A percentile compares a stretch with the other conserved stretches of the same genome.
phyloP scores from a whole-genome alignment of 345 rosid species.

The Triadica sebifera region DNA sequence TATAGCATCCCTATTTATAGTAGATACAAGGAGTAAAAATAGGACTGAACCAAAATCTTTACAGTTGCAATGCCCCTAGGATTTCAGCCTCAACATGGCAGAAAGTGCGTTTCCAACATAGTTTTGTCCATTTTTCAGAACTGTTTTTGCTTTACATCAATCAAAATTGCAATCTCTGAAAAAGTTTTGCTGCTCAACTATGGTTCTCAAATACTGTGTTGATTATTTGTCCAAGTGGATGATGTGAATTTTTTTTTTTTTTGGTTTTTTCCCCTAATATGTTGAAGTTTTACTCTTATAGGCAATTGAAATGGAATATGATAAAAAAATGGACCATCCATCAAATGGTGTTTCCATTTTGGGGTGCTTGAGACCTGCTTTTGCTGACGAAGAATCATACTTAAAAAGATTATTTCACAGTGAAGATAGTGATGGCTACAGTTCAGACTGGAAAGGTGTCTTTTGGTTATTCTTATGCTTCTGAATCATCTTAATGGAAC shows the following conservation, averaged over 20 bases:
- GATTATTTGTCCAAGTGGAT: background rate
- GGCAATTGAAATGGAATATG: conserved; percentile 58
- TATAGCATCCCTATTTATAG: too few relatives aligned
- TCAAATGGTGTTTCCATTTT: conserved; percentile 86
- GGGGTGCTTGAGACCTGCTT: conserved; percentile 80
- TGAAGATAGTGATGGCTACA: conserved; percentile 57
- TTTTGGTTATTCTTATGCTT: conserved; percentile 13
- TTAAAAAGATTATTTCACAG: conserved; percentile 54
- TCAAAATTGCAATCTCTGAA: background rate
- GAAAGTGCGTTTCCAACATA: too few relatives aligned
- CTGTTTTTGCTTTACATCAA: background rate
- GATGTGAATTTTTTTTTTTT: background rate
- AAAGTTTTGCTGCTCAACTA: background rate
- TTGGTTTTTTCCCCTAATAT: background rate
- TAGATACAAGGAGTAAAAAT: too few relatives aligned
- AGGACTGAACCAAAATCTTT: too few relatives aligned
- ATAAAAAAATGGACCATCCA: conserved; percentile 67
- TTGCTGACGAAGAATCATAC: conserved; percentile 72
- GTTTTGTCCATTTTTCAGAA: too few relatives aligned
- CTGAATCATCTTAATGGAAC: background rate
- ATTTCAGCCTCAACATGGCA: too few relatives aligned
- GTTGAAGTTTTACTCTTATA: conserved; percentile 25
- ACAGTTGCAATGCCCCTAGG: too few relatives aligned
- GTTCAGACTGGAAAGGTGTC: conserved; percentile 64
- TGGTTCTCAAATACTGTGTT: background rate